A percentile compares a stretch with the other conserved stretches of the same genome.
phyloP scores from a whole-genome alignment of 768 basidiomycete genomes.

The Trametes cingulata region DNA sequence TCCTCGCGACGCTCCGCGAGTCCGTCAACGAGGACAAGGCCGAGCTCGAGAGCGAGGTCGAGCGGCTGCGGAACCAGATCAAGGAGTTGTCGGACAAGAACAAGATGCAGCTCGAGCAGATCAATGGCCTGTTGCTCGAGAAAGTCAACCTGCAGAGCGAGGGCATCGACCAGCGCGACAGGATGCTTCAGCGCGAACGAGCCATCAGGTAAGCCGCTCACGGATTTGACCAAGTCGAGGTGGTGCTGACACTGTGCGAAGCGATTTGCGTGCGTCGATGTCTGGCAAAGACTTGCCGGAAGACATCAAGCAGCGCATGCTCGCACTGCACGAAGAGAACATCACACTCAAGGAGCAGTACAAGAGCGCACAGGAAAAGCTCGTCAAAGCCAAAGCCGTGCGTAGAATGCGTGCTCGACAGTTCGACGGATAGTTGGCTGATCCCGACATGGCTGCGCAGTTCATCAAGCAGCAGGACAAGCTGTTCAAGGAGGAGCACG shows the following conservation, averaged over 20 bases:
- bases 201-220: constrained; percentile 66
- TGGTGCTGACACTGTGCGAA: constrained; percentile 30
- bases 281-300: constrained; percentile 81
- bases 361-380: constrained; percentile 73
- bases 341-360: constrained; percentile 66
- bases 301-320: constrained; percentile 73
- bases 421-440: not conserved
- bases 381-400: constrained; percentile 78
- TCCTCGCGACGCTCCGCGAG: constrained; percentile 80
- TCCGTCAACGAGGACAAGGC: constrained; percentile 88
- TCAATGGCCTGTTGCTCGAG: constrained; percentile 82
- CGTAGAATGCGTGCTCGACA: constrained; percentile 10
- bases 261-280: constrained; percentile 75
- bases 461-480: constrained; percentile 94
- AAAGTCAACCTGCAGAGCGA: constrained; percentile 90
- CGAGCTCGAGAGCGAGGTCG: constrained; percentile 67
- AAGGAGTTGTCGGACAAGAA: constrained; percentile 79
- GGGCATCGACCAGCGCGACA: constrained; percentile 87
- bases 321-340: constrained; percentile 79
- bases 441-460: constrained; percentile 37
- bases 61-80: constrained; percentile 63
- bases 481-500: constrained; percentile 79
- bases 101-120: constrained; percentile 87
- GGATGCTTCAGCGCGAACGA: constrained; percentile 81
- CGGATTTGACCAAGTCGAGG: not conserved